Evolutionary conservation across 169 alveolate genomes (phyloP).

Genomic region (Plasmodium fragile): DNA sequence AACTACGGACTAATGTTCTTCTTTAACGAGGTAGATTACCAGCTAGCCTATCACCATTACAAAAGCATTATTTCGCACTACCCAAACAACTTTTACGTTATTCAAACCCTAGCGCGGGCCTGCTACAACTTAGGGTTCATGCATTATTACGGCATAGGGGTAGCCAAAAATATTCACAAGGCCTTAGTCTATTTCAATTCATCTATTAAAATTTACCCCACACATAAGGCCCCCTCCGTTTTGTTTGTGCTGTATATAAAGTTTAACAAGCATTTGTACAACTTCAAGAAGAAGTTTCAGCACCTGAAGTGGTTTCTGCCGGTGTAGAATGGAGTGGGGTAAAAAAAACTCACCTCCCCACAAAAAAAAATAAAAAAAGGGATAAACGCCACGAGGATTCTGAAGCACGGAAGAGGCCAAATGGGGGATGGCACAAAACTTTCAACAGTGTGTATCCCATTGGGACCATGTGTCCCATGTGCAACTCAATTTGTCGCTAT

Average conservation of each 20-base stretch:
- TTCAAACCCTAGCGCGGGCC: constrained; percentile 48
- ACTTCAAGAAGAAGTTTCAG: constrained; percentile 25
- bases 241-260: constrained; percentile 45
- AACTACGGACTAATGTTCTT: constrained; percentile 27
- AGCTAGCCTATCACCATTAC: constrained; percentile 70
- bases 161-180: constrained; percentile 48
- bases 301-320: constrained; percentile 7
- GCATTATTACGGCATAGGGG: constrained; percentile 75
- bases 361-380: background rate
- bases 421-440: background rate
- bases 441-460: background rate
- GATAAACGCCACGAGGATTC: background rate
- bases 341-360: background rate
- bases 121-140: constrained; percentile 66
- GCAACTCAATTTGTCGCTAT: background rate
- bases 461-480: background rate
- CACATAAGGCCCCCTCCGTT: constrained; percentile 51
- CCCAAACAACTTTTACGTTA: constrained; percentile 43
- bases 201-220: constrained; percentile 55
- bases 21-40: constrained; percentile 52
- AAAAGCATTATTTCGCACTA: constrained; percentile 60
- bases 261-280: constrained; percentile 17
- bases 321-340: background rate
- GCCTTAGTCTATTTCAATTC: constrained; percentile 59
- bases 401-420: background rate